phyloP scores from a whole-genome alignment of 805 yeast species.

The Sugiyamaella smithiae region DNA sequence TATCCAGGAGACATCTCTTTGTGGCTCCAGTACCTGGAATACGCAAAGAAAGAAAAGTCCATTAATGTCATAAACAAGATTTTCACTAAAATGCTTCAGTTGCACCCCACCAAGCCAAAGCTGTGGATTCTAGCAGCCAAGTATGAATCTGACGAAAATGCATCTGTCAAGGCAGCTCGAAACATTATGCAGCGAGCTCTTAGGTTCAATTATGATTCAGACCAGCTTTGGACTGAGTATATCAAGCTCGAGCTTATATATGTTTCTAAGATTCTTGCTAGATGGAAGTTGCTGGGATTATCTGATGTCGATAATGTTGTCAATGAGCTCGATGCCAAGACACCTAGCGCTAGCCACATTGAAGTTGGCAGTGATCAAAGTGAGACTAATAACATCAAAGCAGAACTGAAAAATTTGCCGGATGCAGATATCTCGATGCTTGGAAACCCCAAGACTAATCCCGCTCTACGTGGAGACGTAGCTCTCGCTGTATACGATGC shows the following conservation, averaged over 20 bases:
- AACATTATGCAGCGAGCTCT: slow-evolving; percentile 79
- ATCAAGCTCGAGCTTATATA: slow-evolving; percentile 85
- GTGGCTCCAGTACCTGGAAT: slow-evolving; percentile 76
- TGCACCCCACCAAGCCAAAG: slow-evolving; percentile 87
- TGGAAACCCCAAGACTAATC: slow-evolving; percentile 81
- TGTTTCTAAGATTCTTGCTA: slow-evolving; percentile 74
- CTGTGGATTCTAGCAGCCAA: slow-evolving; percentile 96
- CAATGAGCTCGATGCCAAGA: slow-evolving; percentile 44
- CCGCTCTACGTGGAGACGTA: slow-evolving; percentile 72
- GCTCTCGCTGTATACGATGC: slow-evolving; percentile 69
- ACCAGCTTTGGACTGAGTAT: slow-evolving; percentile 78
- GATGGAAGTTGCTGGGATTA: slow-evolving; percentile 79
- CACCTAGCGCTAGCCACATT: slow-evolving; percentile 38
- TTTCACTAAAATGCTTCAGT: slow-evolving; percentile 70
- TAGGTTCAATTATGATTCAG: slow-evolving; percentile 73
- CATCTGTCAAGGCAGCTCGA: slow-evolving; percentile 86
- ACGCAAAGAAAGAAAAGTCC: slow-evolving; percentile 37
- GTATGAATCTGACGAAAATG: slow-evolving; percentile 85
- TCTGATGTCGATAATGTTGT: slow-evolving; percentile 54
- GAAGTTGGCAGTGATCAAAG: slow-evolving; percentile 36
- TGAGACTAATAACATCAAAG: slow-evolving; percentile 51
- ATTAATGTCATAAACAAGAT: slow-evolving; percentile 45
- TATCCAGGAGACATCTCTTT: slow-evolving; percentile 73
- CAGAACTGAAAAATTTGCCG: slow-evolving; percentile 63
- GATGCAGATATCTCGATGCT: slow-evolving; percentile 83